These are phyloP conservation scores for Metschnikowia cubensis DNA, from an alignment of 805 yeast genomes.

Conservation along the genomic window DNA sequence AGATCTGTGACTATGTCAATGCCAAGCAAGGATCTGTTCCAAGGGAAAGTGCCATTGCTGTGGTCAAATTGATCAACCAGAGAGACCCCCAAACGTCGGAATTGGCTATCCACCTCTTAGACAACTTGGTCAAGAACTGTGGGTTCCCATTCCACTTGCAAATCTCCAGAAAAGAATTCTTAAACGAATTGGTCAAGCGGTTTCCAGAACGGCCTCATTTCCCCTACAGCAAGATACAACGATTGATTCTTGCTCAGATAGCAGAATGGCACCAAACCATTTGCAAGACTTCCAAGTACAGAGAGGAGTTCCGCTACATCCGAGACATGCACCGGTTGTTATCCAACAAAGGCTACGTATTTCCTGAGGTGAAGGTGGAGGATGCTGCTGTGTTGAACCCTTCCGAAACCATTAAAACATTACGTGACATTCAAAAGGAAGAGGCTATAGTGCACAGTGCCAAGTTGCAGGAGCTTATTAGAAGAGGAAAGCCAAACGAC, in stretches of 20 bases:
- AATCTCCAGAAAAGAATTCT: constrained; percentile 88
- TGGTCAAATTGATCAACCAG: constrained; percentile 77
- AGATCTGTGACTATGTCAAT: constrained; percentile 89
- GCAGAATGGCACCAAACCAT: constrained; percentile 98
- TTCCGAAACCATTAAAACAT: constrained; percentile 76
- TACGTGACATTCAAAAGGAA: constrained; percentile 87
- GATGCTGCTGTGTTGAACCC: constrained; percentile 94
- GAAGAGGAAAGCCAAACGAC: constrained; percentile 94
- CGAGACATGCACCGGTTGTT: constrained; percentile 94
- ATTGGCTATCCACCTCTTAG: constrained; percentile 79
- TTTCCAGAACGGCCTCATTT: constrained; percentile 95
- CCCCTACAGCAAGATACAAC: constrained; percentile 76
- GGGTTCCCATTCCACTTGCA: constrained; percentile 97
- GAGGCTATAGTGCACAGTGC: constrained; percentile 92
- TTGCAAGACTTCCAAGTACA: constrained; percentile 83
- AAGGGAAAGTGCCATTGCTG: constrained; percentile 84
- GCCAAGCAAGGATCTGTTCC: constrained; percentile 89
- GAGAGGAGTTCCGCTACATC: constrained; percentile 86
- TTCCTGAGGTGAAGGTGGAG: constrained; percentile 87
- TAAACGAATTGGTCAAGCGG: constrained; percentile 86
- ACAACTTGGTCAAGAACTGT: constrained; percentile 92
- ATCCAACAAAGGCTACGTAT: constrained; percentile 83
- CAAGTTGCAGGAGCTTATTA: constrained; percentile 88
- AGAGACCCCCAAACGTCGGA: constrained; percentile 80
- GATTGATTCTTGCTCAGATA: constrained; percentile 80